phyloP scores from a whole-genome alignment of 192 early-diverging fungal species.

The Backusella mclennaniae region DNA sequence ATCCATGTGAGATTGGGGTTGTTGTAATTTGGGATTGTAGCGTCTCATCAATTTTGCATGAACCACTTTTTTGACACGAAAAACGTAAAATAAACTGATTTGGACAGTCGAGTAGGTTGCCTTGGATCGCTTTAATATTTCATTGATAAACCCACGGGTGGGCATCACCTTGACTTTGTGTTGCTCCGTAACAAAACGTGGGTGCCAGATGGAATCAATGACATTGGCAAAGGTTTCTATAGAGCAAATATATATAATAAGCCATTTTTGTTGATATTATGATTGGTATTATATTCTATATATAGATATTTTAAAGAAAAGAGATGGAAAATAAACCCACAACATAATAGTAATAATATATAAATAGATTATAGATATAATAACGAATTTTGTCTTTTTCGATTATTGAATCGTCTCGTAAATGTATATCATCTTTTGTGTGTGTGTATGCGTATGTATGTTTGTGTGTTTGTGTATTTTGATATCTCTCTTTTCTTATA shows the following conservation, averaged over 20 bases:
- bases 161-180: constrained; percentile 48
- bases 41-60: constrained; percentile 37
- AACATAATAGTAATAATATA: not conserved
- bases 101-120: constrained; percentile 74
- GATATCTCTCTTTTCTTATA: not conserved
- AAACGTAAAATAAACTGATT: constrained; percentile 66
- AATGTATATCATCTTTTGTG: not conserved
- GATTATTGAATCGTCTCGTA: not conserved
- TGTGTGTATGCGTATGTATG: not conserved
- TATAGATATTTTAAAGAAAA: not conserved
- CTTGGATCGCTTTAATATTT: constrained; percentile 64
- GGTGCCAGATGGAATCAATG: constrained; percentile 60
- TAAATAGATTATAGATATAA: not conserved
- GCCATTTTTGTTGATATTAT: not conserved
- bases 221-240: constrained; percentile 61
- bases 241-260: not conserved
- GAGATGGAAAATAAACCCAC: not conserved
- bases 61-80: constrained; percentile 53
- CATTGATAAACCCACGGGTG: constrained; percentile 59
- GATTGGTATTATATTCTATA: not conserved
- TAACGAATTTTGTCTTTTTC: not conserved
- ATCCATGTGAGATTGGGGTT: constrained; percentile 29
- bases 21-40: constrained; percentile 21
- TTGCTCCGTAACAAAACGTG: constrained; percentile 28
- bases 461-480: not conserved